Evolutionary conservation across 352 stramenopile species (phyloP).

Genomic region (Thalassiosira hispida): DNA sequence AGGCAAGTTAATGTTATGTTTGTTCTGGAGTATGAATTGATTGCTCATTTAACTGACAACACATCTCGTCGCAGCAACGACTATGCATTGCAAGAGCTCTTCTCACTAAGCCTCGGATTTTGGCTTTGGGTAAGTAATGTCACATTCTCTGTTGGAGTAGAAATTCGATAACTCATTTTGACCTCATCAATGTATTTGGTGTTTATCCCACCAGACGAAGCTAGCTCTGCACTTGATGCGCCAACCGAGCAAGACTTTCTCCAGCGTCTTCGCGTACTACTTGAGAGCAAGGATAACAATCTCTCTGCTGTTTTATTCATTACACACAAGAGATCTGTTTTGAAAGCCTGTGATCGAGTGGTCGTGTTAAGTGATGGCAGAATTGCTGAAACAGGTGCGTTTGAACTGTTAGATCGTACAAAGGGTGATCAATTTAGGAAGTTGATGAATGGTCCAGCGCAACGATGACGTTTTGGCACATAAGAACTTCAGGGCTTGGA

Average conservation of each 20-base stretch:
- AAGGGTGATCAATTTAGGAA: too few species aligned
- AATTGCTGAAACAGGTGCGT: too few species aligned
- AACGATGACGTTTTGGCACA: too few species aligned
- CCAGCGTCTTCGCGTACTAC: slow-evolving; percentile 25
- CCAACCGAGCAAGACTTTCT: slow-evolving; percentile 51
- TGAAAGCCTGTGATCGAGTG: too few species aligned
- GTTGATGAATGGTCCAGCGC: too few species aligned
- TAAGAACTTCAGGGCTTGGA: too few species aligned
- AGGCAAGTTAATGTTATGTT: not conserved
- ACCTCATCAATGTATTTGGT: not conserved
- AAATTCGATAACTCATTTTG: too few species aligned
- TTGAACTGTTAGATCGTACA: too few species aligned
- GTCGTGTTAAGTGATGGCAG: too few species aligned
- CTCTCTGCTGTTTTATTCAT: slow-evolving; percentile 49
- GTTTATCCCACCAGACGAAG: slow-evolving; percentile 31
- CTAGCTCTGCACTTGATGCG: slow-evolving; percentile 44
- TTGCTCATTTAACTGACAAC: too few species aligned
- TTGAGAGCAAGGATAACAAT: slow-evolving; percentile 53
- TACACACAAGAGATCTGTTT: slow-evolving; percentile 56
- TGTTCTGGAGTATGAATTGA: too few species aligned
- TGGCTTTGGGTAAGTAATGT: slow-evolving; percentile 34
- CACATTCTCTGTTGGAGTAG: not conserved
- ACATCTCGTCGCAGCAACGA: slow-evolving; percentile 88
- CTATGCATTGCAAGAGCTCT: slow-evolving; percentile 88
- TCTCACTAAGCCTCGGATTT: slow-evolving; percentile 41